A percentile compares a stretch with the other conserved stretches of the same genome.
Conservation (phyloP, 1,284 basidiomycete genomes). For the Moesziomyces sp. region DNA sequence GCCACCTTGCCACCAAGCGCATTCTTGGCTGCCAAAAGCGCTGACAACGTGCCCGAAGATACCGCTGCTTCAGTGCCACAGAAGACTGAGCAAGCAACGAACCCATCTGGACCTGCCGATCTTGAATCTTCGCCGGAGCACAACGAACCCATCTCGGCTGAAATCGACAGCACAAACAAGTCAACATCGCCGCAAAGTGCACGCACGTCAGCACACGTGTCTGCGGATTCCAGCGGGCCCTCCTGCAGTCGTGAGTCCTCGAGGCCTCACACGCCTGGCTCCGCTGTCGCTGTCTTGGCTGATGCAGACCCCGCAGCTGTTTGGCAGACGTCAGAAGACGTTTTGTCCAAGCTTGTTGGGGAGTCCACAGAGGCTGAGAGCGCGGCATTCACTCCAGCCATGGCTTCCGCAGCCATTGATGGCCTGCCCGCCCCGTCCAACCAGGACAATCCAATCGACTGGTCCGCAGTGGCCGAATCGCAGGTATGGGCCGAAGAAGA, state of each 20-base stretch:
- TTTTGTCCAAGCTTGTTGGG: background rate
- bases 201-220: background rate
- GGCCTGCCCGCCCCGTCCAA: slow-evolving; percentile 25
- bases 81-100: background rate
- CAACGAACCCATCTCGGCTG: background rate
- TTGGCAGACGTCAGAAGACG: slow-evolving; percentile 8
- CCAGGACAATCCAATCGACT: slow-evolving; percentile 21
- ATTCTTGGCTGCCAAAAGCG: background rate
- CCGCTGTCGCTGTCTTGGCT: slow-evolving; percentile 11
- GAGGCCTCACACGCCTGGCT: slow-evolving; percentile 6
- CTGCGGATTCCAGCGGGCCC: background rate
- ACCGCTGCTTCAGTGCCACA: too few relatives aligned
- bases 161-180: background rate
- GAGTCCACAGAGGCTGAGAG: background rate
- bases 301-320: slow-evolving; percentile 4
- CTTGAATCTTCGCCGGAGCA: background rate
- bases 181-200: background rate
- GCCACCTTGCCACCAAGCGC: slow-evolving; percentile 5
- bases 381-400: background rate
- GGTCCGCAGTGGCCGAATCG: slow-evolving; percentile 15
- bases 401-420: slow-evolving; percentile 3
- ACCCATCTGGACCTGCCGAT: background rate
- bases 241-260: background rate
- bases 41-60: background rate
- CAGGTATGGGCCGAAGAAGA: background rate